Evolutionary conservation across 257 asterid species (phyloP).

Genomic region (Solanum lycopersicoides): DNA sequence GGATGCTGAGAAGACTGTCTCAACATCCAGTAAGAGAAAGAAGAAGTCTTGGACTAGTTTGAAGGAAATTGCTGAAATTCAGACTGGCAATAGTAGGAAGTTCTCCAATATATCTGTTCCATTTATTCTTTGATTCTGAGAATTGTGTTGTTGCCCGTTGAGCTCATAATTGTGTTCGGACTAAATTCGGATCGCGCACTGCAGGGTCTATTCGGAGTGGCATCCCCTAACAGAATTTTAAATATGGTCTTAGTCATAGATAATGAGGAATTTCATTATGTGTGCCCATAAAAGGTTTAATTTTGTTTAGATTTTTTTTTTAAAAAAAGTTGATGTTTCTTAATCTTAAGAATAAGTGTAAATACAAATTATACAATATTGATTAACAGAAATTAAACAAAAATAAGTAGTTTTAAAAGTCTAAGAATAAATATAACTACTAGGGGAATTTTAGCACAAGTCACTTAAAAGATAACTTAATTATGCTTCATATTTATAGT

Average conservation of each 20-base stretch:
- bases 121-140: slow-evolving; percentile 17
- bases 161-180: not conserved
- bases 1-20: slow-evolving; percentile 8
- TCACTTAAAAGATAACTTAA: no score
- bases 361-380: not conserved
- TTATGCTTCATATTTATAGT: not conserved
- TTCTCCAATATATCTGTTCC: slow-evolving; percentile 31
- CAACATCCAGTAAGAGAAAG: slow-evolving; percentile 42
- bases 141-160: not conserved
- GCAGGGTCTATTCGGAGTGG: not conserved
- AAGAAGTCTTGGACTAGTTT: slow-evolving; percentile 61
- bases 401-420: no score
- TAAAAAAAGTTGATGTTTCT: not conserved
- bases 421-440: no score
- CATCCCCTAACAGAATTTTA: not conserved
- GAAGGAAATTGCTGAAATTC: slow-evolving; percentile 50
- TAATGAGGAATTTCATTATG: not conserved
- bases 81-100: slow-evolving; percentile 20
- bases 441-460: not conserved
- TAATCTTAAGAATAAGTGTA: not conserved
- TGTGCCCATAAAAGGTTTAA: not conserved
- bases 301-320: no score
- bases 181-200: no score
- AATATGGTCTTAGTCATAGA: not conserved
- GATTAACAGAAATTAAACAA: no score